A percentile compares a stretch with the other conserved stretches of the same genome.
phyloP scores from a whole-genome alignment of 768 basidiomycete genomes.

The Leucosporidium creatinivorum region DNA sequence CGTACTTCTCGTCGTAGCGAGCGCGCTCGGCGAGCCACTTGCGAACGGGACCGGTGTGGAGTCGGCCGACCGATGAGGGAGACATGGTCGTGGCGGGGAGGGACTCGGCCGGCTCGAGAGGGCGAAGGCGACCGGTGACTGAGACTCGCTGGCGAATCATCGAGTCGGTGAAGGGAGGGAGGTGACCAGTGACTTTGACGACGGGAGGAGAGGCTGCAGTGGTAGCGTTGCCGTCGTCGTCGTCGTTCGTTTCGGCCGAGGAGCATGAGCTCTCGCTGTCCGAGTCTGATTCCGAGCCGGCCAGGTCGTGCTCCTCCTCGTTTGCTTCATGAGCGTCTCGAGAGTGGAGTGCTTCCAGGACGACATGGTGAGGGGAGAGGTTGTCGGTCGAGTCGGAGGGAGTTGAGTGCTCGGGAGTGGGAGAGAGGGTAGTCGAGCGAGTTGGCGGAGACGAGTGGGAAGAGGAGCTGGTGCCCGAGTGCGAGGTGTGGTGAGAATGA shows the following conservation, averaged over 20 bases:
- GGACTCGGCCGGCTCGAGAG: conserved; percentile 64
- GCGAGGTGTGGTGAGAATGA: too few species aligned
- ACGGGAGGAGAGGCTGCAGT: not conserved
- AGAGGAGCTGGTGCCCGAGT: too few species aligned
- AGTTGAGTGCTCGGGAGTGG: not conserved
- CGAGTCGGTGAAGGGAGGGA: conserved; percentile 40
- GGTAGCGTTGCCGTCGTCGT: not conserved
- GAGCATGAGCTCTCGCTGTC: not conserved
- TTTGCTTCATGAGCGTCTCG: not conserved
- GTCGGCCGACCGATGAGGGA: conserved; percentile 55
- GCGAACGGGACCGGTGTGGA: conserved; percentile 39
- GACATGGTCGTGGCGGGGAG: conserved; percentile 62
- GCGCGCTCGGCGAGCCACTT: conserved; percentile 40
- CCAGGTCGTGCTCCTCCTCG: not conserved
- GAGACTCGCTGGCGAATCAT: conserved; percentile 92
- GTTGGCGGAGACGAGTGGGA: conserved; percentile 1
- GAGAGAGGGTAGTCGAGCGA: conserved; percentile 1
- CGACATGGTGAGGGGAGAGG: not conserved
- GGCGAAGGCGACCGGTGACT: conserved; percentile 66
- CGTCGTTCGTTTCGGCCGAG: not conserved
- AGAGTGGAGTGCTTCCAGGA: not conserved
- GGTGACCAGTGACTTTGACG: conserved; percentile 20
- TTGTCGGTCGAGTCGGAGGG: not conserved
- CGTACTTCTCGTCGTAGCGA: conserved; percentile 41
- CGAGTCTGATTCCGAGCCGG: not conserved